Base-by-base conservation (phyloP, 108 stramenopile genomes). In the Cylindrotheca closterium region DNA sequence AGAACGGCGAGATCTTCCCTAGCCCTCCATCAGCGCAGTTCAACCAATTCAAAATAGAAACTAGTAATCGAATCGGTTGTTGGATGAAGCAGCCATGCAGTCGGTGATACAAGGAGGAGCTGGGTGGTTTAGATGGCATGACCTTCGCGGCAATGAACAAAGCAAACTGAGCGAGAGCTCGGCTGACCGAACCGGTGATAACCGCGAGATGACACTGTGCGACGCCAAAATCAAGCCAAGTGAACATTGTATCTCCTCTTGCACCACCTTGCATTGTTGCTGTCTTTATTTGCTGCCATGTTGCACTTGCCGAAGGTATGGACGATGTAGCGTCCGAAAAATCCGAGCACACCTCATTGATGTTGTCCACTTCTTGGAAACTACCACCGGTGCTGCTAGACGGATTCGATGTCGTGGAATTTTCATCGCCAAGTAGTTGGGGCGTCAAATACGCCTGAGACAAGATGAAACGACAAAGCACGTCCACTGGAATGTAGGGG, bases 401-500 rank as follows among this genome's bases (percentile, higher is more conserved):
- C 0, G 67, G 51, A 24, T 68, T 53, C 1, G 71, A 60, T 26
- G 45, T 54, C 1, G 10, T 42, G 34, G 48, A 4, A 32, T 4
- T 29, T 4, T 27, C 52, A 60, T 60, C 47, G 24, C 37, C 24
- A 31, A 31, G 24, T 46, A 46, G 42, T 7, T 32, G 8, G 19
- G 32, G 0, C 60, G 8, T 47, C 5, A 47, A 67, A 55, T 91
- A 91, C 4, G 88, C 63, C 63, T 82, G 84, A 0, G 68, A 42
- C 1, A 92, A 34, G 26, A 89, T 67, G 46, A 75, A 85, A 24
- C 86, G 74, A 52, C 82, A 77, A 0, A 92, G 73, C 30, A 95
- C 84, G 70, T 95, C 94, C 0, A 91, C 91, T 2, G 94, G 94
- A 24, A 95, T 79, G 46, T 85, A 86, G 7, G 91, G 70, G 4